Evolutionary conservation across 306 rosid species (phyloP).

Genomic region (Carpinus fangiana): DNA sequence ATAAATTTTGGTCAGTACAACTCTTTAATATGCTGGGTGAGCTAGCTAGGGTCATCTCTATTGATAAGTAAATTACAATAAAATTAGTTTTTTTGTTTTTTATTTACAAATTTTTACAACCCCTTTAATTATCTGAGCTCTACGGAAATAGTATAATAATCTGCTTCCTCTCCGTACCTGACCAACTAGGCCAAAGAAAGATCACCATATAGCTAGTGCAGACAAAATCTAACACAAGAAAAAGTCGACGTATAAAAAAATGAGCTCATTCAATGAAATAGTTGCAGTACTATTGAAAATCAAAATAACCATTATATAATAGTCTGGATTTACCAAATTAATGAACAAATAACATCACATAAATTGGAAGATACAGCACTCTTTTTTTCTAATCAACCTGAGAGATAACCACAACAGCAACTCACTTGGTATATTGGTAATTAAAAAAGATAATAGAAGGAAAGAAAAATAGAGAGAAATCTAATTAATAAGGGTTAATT

Average conservation of each 20-base stretch:
- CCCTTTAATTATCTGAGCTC: too few species aligned
- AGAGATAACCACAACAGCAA: conserved; percentile 35
- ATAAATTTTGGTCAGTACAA: conserved; percentile 29
- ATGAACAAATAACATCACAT: conserved; percentile 50
- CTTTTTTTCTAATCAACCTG: conserved; percentile 27
- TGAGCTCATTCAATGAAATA: conserved; percentile 38
- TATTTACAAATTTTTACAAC: too few species aligned
- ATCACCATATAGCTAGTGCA: conserved; percentile 49
- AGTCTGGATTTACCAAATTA: conserved; percentile 47
- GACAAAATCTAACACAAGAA: conserved; percentile 52
- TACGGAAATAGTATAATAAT: too few species aligned
- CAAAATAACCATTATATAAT: conserved; percentile 26
- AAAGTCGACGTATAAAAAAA: conserved; percentile 35
- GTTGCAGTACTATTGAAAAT: not conserved
- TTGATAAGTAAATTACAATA: too few species aligned
- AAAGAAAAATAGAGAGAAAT: conserved; percentile 15
- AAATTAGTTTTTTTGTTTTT: too few species aligned
- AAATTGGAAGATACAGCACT: conserved; percentile 46
- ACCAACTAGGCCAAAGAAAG: conserved; percentile 42
- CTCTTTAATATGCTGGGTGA: conserved; percentile 37
- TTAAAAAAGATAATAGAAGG: conserved; percentile 33
- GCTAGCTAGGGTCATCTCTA: conserved; percentile 16
- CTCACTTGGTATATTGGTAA: conserved; percentile 46
- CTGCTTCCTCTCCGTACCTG: conserved; percentile 8
- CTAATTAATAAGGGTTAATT: conserved; percentile 13